These are phyloP conservation scores for Fusarium piperis DNA, from an alignment of 2,329 filamentous ascomycete species.

Conservation along the genomic window DNA sequence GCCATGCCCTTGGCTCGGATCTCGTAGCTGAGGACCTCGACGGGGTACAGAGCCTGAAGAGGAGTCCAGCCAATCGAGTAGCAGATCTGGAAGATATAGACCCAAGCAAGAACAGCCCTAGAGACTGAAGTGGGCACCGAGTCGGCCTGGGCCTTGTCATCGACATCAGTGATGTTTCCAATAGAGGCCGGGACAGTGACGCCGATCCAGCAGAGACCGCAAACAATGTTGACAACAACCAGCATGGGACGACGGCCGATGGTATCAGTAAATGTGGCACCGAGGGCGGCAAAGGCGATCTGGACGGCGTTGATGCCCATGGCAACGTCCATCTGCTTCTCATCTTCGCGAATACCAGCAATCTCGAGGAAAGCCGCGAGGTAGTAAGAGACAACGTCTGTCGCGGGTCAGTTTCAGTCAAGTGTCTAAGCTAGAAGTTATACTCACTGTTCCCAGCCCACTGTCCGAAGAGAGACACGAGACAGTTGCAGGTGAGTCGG, in stretches of 20 bases:
- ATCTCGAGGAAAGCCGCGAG: slow-evolving; percentile 59
- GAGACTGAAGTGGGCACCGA: slow-evolving; percentile 47
- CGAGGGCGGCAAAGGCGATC: slow-evolving; percentile 58
- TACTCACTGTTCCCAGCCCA: slow-evolving; percentile 52
- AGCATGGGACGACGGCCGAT: slow-evolving; percentile 63
- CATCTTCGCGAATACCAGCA: slow-evolving; percentile 55
- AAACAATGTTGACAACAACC: slow-evolving; percentile 56
- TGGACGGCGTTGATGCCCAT: slow-evolving; percentile 60
- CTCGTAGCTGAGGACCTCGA: slow-evolving; percentile 63
- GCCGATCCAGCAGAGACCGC: slow-evolving; percentile 59
- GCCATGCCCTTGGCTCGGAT: slow-evolving; percentile 67
- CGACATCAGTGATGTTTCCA: slow-evolving; percentile 44
- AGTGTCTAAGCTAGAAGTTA: not conserved
- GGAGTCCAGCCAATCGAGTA: slow-evolving; percentile 57
- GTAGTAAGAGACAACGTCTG: slow-evolving; percentile 58
- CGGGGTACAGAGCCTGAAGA: slow-evolving; percentile 57
- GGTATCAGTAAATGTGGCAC: slow-evolving; percentile 58
- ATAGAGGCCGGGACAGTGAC: slow-evolving; percentile 57
- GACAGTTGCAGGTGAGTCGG: slow-evolving; percentile 56
- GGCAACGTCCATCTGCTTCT: slow-evolving; percentile 57
- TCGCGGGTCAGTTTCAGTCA: not conserved
- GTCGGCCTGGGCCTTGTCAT: slow-evolving; percentile 37
- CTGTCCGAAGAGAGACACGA: slow-evolving; percentile 57
- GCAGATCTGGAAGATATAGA: slow-evolving; percentile 44
- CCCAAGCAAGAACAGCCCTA: slow-evolving; percentile 58